Evolutionary conservation across 208 protist genomes (phyloP).

Genomic region (Leishmania aethiopica): DNA sequence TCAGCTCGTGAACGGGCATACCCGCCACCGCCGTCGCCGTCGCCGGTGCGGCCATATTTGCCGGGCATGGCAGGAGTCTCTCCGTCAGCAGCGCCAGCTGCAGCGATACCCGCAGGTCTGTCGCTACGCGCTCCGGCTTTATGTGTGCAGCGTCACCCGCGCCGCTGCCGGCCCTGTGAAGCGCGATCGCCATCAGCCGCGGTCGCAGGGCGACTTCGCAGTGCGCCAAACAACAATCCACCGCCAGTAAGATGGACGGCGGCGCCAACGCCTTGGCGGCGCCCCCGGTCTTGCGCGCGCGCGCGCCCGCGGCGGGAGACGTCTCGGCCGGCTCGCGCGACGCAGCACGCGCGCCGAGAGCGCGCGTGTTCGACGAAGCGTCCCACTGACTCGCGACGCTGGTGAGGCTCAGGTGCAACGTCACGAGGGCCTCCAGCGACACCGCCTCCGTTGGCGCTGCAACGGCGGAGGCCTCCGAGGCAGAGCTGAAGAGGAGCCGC

Average conservation of each 20-base stretch:
- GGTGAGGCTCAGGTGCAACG: conserved; percentile 13
- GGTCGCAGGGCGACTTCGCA: conserved; percentile 8
- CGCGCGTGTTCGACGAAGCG: background rate
- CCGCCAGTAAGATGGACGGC: background rate
- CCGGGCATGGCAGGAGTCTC: background rate
- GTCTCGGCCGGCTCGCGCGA: background rate
- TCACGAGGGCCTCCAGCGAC: conserved; percentile 25
- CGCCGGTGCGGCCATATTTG: background rate
- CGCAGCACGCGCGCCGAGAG: background rate
- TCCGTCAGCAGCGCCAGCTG: conserved; percentile 10
- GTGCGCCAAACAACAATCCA: conserved; percentile 8
- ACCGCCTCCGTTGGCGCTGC: background rate
- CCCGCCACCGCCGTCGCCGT: background rate
- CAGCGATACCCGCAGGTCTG: conserved; percentile 4
- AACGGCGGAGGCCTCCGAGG: background rate
- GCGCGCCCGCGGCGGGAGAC: background rate
- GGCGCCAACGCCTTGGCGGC: background rate
- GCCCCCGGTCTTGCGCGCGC: background rate
- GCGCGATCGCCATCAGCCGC: background rate
- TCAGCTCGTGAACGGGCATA: background rate
- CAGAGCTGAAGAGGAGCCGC: conserved; percentile 4
- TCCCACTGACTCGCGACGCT: background rate
- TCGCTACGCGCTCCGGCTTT: background rate
- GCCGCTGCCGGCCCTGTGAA: background rate
- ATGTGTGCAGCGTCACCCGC: background rate